phyloP scores from a whole-genome alignment of 2,329 filamentous ascomycete species.

The Fusarium dimerum region DNA sequence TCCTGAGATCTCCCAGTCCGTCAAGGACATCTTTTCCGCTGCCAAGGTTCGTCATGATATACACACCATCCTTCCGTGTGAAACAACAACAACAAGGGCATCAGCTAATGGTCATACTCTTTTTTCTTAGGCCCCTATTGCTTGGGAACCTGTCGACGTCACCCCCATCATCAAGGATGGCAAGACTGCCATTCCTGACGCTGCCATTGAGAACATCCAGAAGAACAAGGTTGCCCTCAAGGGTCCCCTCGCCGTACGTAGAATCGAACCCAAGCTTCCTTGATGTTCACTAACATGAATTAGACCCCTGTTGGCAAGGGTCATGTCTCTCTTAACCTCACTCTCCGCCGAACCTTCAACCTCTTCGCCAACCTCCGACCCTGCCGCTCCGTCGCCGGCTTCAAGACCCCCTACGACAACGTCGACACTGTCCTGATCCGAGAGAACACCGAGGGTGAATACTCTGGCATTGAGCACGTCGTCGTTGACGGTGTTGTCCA shows the following conservation, averaged over 20 bases:
- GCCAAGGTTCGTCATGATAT: slow-evolving; percentile 68
- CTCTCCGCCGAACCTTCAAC: slow-evolving; percentile 98
- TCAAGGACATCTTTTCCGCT: slow-evolving; percentile 98
- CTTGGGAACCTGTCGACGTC: slow-evolving; percentile 97
- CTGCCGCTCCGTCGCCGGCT: slow-evolving; percentile 94
- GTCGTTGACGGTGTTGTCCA: slow-evolving; percentile 98
- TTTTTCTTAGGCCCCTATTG: slow-evolving; percentile 71
- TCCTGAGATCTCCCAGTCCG: slow-evolving; percentile 94
- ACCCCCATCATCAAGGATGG: slow-evolving; percentile 92
- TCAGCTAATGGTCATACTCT: slow-evolving; percentile 25
- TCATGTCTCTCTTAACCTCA: slow-evolving; percentile 98
- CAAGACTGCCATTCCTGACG: slow-evolving; percentile 91
- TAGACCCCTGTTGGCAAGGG: slow-evolving; percentile 96
- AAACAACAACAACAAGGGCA: not conserved
- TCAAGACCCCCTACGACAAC: slow-evolving; percentile 97
- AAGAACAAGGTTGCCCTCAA: slow-evolving; percentile 98
- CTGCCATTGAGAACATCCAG: slow-evolving; percentile 88
- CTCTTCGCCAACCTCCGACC: slow-evolving; percentile 99
- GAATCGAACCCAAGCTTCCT: slow-evolving; percentile 9
- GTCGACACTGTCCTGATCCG: slow-evolving; percentile 97
- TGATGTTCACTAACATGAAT: slow-evolving; percentile 14
- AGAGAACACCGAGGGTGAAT: slow-evolving; percentile 99
- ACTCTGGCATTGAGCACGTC: slow-evolving; percentile 98
- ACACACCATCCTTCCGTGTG: not conserved
- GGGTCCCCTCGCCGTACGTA: slow-evolving; percentile 87